These are phyloP conservation scores for Aspergillus ustus DNA, from an alignment of 2,329 filamentous ascomycete species.

Conservation along the genomic window DNA sequence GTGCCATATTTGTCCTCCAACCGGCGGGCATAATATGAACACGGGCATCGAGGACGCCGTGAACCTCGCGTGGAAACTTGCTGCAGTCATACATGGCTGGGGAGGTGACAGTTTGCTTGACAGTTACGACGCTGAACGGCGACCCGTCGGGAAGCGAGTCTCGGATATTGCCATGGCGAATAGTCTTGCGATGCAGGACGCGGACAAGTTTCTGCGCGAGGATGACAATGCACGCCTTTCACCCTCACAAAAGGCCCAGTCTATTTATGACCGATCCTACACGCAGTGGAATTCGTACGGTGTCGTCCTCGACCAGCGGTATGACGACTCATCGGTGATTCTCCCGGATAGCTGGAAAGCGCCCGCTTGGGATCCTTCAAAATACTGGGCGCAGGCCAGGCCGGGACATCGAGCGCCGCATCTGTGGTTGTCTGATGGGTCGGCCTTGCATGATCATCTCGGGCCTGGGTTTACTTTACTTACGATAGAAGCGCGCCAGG, in stretches of 20 bases:
- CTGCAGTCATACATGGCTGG: conserved; percentile 23
- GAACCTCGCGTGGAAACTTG: conserved; percentile 43
- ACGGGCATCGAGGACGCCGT: conserved; percentile 41
- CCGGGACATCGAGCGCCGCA: not conserved
- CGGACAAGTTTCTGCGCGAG: not conserved
- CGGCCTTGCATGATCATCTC: not conserved
- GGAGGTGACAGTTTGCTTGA: conserved; percentile 28
- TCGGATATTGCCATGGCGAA: not conserved
- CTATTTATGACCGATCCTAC: not conserved
- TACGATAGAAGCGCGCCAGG: not conserved
- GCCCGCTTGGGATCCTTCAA: not conserved
- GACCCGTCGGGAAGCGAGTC: conserved; percentile 24
- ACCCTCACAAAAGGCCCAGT: not conserved
- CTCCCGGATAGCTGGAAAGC: not conserved
- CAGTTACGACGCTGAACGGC: conserved; percentile 28
- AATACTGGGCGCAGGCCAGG: not conserved
- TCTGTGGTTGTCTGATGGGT: not conserved
- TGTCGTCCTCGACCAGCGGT: not conserved
- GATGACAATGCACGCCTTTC: not conserved
- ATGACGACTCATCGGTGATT: not conserved
- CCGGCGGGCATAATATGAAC: conserved; percentile 46
- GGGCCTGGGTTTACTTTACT: not conserved
- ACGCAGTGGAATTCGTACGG: not conserved
- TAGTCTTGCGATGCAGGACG: not conserved
- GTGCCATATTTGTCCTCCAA: conserved; percentile 37